Evolutionary conservation across 345 rosid species (phyloP).

Genomic region (Syzygium aromaticum): DNA sequence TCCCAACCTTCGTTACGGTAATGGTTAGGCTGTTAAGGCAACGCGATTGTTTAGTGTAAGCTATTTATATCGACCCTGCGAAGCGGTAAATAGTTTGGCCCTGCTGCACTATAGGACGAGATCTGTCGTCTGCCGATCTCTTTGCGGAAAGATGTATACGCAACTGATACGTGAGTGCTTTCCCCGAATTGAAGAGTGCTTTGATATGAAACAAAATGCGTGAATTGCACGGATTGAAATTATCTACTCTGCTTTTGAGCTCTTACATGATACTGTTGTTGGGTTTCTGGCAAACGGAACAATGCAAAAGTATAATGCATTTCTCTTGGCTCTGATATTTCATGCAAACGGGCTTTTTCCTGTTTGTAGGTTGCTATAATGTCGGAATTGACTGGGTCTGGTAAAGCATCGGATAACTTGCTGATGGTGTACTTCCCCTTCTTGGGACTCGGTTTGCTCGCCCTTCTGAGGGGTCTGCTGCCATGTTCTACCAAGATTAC

Average conservation of each 20-base stretch:
- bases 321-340: not conserved
- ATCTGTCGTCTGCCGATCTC: not conserved
- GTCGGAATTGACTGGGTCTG: slow-evolving; percentile 50
- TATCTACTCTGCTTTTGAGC: not conserved
- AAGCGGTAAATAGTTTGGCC: not conserved
- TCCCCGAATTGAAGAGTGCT: not conserved
- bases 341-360: not conserved
- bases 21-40: not conserved
- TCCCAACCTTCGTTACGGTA: not conserved
- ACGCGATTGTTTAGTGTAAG: too few relatives aligned
- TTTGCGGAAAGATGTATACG: not conserved
- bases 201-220: not conserved
- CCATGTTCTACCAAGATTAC: slow-evolving; percentile 9
- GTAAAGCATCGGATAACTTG: slow-evolving; percentile 51
- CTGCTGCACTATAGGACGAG: not conserved
- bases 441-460: slow-evolving; percentile 41
- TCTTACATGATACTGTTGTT: not conserved
- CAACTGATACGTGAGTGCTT: not conserved
- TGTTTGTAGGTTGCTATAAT: slow-evolving; percentile 46
- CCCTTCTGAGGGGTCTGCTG: slow-evolving; percentile 55
- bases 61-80: too few relatives aligned
- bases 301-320: not conserved
- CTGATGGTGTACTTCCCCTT: slow-evolving; percentile 49
- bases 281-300: not conserved
- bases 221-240: not conserved